Evolutionary conservation across 345 rosid genomes (phyloP).

Genomic region (Psidium friedrichsthalianum): DNA sequence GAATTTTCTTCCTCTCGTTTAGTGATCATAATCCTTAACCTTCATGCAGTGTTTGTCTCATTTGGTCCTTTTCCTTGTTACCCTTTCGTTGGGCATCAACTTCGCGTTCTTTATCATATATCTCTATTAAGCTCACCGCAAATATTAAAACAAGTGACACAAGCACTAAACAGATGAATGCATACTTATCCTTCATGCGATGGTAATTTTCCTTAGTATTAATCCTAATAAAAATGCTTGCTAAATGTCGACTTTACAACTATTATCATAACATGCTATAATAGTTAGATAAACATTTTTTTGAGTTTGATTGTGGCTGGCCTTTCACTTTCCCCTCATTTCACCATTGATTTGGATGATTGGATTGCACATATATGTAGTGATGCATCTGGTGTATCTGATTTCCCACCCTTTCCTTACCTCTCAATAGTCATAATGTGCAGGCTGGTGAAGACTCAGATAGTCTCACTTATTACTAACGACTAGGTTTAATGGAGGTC

Average conservation of each 20-base stretch:
- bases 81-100: neutral
- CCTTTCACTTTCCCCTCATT: too few relatives aligned
- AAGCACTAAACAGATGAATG: neutral
- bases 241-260: neutral
- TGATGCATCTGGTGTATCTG: neutral
- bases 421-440: neutral
- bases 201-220: neutral
- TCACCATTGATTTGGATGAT: neutral
- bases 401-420: neutral
- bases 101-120: neutral
- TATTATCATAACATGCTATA: neutral
- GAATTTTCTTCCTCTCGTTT: neutral
- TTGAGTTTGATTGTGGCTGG: neutral
- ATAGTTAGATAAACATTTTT: neutral
- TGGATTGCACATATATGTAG: neutral
- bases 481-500: neutral
- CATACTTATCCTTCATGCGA: neutral
- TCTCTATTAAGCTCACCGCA: neutral
- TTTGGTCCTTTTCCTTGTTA: neutral
- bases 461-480: neutral
- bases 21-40: neutral
- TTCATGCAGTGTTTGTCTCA: neutral
- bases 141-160: neutral
- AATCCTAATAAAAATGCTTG: neutral
- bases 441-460: neutral